Percentiles rank a stretch among this genome's conserved stretches.
Evolutionary conservation across 2,329 filamentous ascomycete species (phyloP).

Genomic region (Colletotrichum aenigma): DNA sequence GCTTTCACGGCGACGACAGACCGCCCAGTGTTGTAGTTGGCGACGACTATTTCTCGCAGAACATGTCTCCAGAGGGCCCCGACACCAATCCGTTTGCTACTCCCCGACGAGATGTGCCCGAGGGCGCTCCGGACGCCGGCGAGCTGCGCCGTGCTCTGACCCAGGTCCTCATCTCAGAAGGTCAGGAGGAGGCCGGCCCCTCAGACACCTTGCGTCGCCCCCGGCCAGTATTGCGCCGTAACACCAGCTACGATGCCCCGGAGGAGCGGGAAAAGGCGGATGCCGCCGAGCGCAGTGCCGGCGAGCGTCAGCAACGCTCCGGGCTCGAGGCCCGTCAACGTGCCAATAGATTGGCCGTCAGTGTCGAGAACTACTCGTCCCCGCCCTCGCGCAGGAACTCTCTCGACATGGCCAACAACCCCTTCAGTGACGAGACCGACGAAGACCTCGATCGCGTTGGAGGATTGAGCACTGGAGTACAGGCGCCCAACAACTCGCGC

Average conservation of each 20-base stretch:
- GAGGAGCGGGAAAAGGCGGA: conserved; percentile 44
- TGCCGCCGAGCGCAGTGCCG: conserved; percentile 39
- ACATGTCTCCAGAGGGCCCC: conserved; percentile 6
- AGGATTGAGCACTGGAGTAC: not conserved
- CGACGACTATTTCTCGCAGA: conserved; percentile 16
- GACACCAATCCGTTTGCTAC: conserved; percentile 11
- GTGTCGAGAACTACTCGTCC: conserved; percentile 41
- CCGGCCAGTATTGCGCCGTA: conserved; percentile 44
- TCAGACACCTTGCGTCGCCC: conserved; percentile 25
- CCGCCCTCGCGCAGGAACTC: conserved; percentile 22
- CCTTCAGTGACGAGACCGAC: conserved; percentile 9
- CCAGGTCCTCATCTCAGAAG: conserved; percentile 39
- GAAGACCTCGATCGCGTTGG: not conserved
- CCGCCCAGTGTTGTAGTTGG: conserved; percentile 33
- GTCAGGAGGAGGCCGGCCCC: conserved; percentile 5
- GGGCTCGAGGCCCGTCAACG: conserved; percentile 44
- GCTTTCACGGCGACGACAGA: conserved; percentile 27
- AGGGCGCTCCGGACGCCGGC: conserved; percentile 39
- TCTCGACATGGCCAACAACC: not conserved
- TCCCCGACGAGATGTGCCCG: conserved; percentile 23
- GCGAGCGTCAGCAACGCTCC: conserved; percentile 41
- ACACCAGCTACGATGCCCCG: conserved; percentile 46
- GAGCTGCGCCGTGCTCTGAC: conserved; percentile 42
- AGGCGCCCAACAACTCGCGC: not conserved
- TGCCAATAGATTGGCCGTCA: conserved; percentile 42